phyloP scores from a whole-genome alignment of 2,329 filamentous ascomycete genomes.

The Podosphaera fusca region DNA sequence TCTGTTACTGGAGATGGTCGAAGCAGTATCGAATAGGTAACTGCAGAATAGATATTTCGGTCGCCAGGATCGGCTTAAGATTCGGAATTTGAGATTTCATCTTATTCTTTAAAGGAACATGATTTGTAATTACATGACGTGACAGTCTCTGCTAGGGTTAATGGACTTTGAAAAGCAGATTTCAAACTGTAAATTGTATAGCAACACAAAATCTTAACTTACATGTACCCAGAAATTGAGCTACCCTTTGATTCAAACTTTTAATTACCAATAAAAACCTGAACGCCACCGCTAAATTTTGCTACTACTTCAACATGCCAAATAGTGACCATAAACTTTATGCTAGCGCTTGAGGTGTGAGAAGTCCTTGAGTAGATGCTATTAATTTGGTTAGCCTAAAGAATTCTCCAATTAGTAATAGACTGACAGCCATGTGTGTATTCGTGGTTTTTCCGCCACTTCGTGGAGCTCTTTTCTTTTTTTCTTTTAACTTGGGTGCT shows the following conservation, averaged over 20 bases:
- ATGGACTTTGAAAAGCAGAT: too few relatives aligned
- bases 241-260: not conserved
- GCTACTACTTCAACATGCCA: not conserved
- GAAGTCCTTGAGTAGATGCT: slow-evolving; percentile 12
- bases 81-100: too few relatives aligned
- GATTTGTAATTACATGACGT: too few relatives aligned
- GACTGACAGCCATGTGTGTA: slow-evolving; percentile 16
- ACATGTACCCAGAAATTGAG: not conserved
- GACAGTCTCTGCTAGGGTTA: too few relatives aligned
- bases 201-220: not conserved
- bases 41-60: too few relatives aligned
- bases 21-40: too few relatives aligned
- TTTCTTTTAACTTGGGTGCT: slow-evolving; percentile 16
- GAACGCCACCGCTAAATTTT: not conserved
- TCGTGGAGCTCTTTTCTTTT: slow-evolving; percentile 16
- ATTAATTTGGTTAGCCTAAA: not conserved
- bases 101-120: too few relatives aligned
- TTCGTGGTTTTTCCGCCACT: slow-evolving; percentile 17
- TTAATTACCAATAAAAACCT: not conserved
- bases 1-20: too few relatives aligned
- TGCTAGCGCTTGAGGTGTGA: slow-evolving; percentile 12
- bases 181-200: not conserved
- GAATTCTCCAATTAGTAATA: slow-evolving; percentile 3
- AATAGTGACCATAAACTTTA: not conserved
- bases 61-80: too few relatives aligned